Evolutionary conservation across 2,329 filamentous ascomycete species (phyloP), one percentile per base, ranked within the genome.

Genomic region (Tolypocladium amazonense): DNA sequence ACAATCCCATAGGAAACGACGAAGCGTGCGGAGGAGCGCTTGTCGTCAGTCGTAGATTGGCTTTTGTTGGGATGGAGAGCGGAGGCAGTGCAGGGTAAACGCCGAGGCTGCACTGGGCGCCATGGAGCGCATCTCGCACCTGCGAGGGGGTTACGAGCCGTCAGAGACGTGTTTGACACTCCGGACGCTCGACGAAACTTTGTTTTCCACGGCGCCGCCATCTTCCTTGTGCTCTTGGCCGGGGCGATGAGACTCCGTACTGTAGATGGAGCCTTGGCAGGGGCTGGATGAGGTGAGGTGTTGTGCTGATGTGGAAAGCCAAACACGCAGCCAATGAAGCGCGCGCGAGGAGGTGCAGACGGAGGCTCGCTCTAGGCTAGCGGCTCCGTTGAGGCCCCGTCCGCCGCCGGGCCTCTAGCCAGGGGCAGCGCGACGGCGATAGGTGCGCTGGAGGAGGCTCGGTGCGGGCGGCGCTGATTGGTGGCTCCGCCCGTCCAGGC

Each of bases 401-500:
- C 45, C 25, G 45, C 45, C 18, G 23, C 45, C 14, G 25, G 43
- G 43, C 43, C 25, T 50, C 23, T 56, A 56, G 55, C 55, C 55
- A 56, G 55, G 55, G 55, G 55, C 55, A 43, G 23, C 23, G 37
- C 38, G 38, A 27, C 37, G 39, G n/a, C 27, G 55, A 56, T 56
- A 43, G 55, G 55, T n/a, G 55, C 23, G 33, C 54, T 43, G 54
- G n/a, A 8, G 18, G 25, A 39, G 14, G n/a, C n/a, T n/a, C n/a
- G n/a, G n/a, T n/a, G n/a, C n/a, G n/a, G n/a, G 43, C 56, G 33
- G 43, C 25, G 11, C 39, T 58, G 33, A 59, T 63, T 61, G 62
- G 62, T 23, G 38, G 37, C 14, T 1, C n/a, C 2, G 39, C 20
- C 35, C 56, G 12, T 55, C 35, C 27, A 54, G 60, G 43, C 58